Base-by-base conservation (phyloP, 176 grass and related monocot genomes). In the Raddia distichophylla region DNA sequence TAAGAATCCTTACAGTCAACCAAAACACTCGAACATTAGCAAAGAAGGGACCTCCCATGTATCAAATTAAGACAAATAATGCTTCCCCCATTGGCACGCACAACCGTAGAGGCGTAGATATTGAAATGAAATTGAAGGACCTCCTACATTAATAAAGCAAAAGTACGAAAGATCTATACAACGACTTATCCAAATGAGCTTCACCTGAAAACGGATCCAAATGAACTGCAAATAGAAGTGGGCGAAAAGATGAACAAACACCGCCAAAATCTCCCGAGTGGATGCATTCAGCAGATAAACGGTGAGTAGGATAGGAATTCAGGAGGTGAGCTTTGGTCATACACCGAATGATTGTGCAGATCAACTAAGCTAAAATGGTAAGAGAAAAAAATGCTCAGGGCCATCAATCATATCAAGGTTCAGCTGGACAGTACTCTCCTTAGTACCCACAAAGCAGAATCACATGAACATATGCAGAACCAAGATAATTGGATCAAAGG, bases 391-490 rank as follows among this genome's bases (percentile, higher is more conserved):
- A 22, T 69, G 78, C 1, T 56, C 53, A 64, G 34, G 55, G 5
- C 13, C 56, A 71, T 62, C 57, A 12, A 57, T 63, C 73, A 3
- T 22, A 56, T 8, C 11, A 72, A 79, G 35, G 43, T 22, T 48
- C 45, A 56, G 57, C 22, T 60, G 33, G 12, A 37, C 51, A 82
- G 45, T 18, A 56, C 83, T 61, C 11, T 53, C 67, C 14, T 8
- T 27, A 27, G 27, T 27, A 27, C 27, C 27, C 27, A 44, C 74
- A 53, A 58, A 82, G 33, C 12, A 45, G 42, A 72, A 18, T 54
- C 59, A 8, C 71, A 72, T 52, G 78, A 71, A 61, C 72, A 69
- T 43, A 64, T 14, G 47, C 47, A 85, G 55, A 14, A 82, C 60
- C 27, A 27, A 82, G 18, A 32, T 57, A 71, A 89, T 71, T 71